Evolutionary conservation across 2,329 filamentous ascomycete genomes (phyloP).

Genomic region (Tolypocladium tundrense): DNA sequence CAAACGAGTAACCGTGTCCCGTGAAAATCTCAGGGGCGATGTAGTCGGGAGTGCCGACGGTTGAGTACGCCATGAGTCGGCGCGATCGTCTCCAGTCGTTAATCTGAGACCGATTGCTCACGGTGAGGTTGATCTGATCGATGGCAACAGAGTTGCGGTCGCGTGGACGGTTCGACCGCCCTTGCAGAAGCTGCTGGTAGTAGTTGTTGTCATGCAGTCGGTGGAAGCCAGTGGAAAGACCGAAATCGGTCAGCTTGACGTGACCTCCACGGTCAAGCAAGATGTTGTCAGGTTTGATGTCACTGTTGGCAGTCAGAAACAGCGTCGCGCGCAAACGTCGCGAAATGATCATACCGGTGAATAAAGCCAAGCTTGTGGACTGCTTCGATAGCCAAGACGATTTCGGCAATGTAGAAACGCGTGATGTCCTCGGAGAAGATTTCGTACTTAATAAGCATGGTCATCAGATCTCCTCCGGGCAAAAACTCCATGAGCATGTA

Average conservation of each 20-base stretch:
- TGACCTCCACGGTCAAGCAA: conserved; percentile 89
- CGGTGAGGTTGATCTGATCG: conserved; percentile 95
- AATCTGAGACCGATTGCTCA: conserved; percentile 94
- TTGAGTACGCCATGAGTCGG: conserved; percentile 93
- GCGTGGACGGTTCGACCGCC: conserved; percentile 58
- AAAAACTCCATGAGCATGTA: conserved; percentile 99
- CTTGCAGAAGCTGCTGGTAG: conserved; percentile 90
- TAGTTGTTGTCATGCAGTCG: conserved; percentile 97
- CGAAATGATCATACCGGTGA: conserved; percentile 57
- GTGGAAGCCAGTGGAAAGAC: conserved; percentile 94
- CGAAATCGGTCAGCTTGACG: conserved; percentile 97
- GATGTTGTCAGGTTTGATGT: conserved; percentile 99
- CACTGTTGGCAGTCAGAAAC: conserved; percentile 40
- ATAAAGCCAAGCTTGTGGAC: conserved; percentile 98
- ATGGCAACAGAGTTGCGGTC: conserved; percentile 92
- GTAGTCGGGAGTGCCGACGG: conserved; percentile 95
- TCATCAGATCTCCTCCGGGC: conserved; percentile 97
- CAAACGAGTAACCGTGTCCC: conserved; percentile 88
- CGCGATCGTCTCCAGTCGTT: conserved; percentile 98
- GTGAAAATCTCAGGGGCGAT: conserved; percentile 98
- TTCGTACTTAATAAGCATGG: conserved; percentile 99
- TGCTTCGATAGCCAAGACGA: conserved; percentile 95
- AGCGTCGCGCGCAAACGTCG: neutral
- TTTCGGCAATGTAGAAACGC: conserved; percentile 97
- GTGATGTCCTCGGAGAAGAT: conserved; percentile 99